phyloP scores from a whole-genome alignment of 1,139 yeast species.

The Pichia sp. region DNA sequence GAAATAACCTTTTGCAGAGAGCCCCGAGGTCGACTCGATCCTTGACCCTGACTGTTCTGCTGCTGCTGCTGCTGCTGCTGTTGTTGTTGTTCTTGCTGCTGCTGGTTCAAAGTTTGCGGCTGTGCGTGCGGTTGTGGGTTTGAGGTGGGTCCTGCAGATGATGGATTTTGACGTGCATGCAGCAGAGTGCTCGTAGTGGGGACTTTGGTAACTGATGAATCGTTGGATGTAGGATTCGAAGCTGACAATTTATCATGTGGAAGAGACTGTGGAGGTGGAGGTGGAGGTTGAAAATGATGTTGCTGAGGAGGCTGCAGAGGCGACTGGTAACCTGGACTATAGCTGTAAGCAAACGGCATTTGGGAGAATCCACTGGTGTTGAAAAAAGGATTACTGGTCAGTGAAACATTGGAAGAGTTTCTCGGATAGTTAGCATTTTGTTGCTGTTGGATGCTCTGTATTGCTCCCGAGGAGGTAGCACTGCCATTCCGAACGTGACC shows the following conservation, averaged over 20 bases:
- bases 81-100: slow-evolving; percentile 5
- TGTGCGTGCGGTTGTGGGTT: slow-evolving; percentile 2
- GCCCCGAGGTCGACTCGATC: background rate
- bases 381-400: slow-evolving; percentile 10
- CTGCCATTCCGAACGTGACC: background rate
- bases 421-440: slow-evolving; percentile 1
- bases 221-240: too few relatives aligned
- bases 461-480: background rate
- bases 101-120: background rate
- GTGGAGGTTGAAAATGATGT: slow-evolving; percentile 2
- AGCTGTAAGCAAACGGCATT: too few relatives aligned
- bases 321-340: slow-evolving; percentile 4
- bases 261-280: background rate
- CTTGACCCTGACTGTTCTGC: slow-evolving; percentile 2
- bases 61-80: background rate
- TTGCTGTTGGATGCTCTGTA: background rate
- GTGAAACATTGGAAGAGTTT: slow-evolving; percentile 8
- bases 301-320: slow-evolving; percentile 1
- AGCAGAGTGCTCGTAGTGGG: too few relatives aligned
- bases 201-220: too few relatives aligned
- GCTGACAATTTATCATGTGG: too few relatives aligned
- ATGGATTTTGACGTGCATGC: too few relatives aligned
- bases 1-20: background rate
- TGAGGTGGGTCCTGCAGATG: slow-evolving; percentile 5
- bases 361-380: background rate